A percentile compares a stretch with the other conserved stretches of the same genome.
phyloP scores from a whole-genome alignment of 805 yeast species.

The Suhomyces vadensis region DNA sequence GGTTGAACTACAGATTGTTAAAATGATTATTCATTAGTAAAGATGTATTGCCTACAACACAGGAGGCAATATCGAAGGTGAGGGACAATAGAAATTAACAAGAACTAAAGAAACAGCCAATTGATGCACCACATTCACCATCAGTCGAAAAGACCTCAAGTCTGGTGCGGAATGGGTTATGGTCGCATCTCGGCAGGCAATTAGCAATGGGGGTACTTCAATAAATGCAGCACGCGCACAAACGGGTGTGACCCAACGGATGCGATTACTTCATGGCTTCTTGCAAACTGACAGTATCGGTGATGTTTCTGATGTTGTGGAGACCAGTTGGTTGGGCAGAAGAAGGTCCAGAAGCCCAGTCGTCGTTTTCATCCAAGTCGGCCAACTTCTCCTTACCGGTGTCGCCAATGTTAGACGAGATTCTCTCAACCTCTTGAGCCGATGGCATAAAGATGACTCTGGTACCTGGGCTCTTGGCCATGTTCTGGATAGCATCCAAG shows the following conservation, averaged over 20 bases:
- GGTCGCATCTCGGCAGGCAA: background rate
- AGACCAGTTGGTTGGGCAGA: slow-evolving; percentile 12
- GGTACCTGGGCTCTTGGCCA: slow-evolving; percentile 63
- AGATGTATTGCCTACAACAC: no score
- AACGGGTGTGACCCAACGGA: background rate
- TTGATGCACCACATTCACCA: no score
- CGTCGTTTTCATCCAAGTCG: slow-evolving; percentile 25
- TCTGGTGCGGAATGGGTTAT: no score
- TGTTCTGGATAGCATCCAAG: slow-evolving; percentile 74
- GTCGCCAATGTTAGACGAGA: slow-evolving; percentile 22
- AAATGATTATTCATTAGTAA: no score
- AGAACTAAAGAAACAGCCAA: no score
- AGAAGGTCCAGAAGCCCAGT: slow-evolving; percentile 19
- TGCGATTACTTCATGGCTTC: slow-evolving; percentile 24
- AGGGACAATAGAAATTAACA: no score
- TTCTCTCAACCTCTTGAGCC: slow-evolving; percentile 42
- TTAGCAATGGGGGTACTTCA: no score
- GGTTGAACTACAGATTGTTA: no score
- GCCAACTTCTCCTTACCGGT: slow-evolving; percentile 12
- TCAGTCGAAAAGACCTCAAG: no score
- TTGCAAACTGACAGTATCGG: slow-evolving; percentile 33
- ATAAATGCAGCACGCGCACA: background rate
- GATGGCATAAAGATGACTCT: slow-evolving; percentile 76
- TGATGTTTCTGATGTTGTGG: slow-evolving; percentile 11
- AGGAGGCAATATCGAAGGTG: no score